Evolutionary conservation across 345 rosid species (phyloP), one percentile per base, ranked within the genome.

Genomic region (Eucalyptus erythrocorys): DNA sequence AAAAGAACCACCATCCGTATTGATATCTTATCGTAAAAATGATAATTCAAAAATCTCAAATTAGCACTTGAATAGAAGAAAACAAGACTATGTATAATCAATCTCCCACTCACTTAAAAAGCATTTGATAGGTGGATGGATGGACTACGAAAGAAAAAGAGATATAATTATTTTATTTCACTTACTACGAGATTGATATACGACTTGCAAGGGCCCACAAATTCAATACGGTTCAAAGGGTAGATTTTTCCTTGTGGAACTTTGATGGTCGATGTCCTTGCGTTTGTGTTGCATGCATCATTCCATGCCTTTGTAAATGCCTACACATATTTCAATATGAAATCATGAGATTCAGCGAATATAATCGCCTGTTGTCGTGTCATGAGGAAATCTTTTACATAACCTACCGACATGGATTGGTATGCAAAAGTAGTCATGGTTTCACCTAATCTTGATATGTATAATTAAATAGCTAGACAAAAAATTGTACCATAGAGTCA

Each of bases 1-100:
- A 76, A 40, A 40, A 76, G 8, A 76, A 11, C 9, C 82, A 24
- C 6, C 0, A 0, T 21, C 3, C 0, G 1, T n/a, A 17, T 64
- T 8, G 76, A 64, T 1, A n/a, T 7, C 5, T 64, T n/a, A 0
- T 64, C 5, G 3, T 4, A 32, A 64, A 64, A 14, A n/a, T n/a
- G 9, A n/a, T n/a, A 14, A n/a, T 7, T 14, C 5, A 61, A 64
- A 64, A n/a, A n/a, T 64, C 40, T 15, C 40, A 17, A 7, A 1
- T n/a, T 14, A 8, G 21, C 76, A n/a, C 10, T 24, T 14, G 10
- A 16, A n/a, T 21, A 0, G 21, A 14, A 64, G 4, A 53, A n/a
- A 64, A n/a, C 0, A 1, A 64, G 37, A n/a, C 71, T 27, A 61
- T 13, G 37, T 61, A 61, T 13, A 32, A n/a, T 64, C 34, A 64